These are phyloP conservation scores for Penicillium flavigenum DNA, from an alignment of 495 filamentous ascomycete species.

Conservation along the genomic window DNA sequence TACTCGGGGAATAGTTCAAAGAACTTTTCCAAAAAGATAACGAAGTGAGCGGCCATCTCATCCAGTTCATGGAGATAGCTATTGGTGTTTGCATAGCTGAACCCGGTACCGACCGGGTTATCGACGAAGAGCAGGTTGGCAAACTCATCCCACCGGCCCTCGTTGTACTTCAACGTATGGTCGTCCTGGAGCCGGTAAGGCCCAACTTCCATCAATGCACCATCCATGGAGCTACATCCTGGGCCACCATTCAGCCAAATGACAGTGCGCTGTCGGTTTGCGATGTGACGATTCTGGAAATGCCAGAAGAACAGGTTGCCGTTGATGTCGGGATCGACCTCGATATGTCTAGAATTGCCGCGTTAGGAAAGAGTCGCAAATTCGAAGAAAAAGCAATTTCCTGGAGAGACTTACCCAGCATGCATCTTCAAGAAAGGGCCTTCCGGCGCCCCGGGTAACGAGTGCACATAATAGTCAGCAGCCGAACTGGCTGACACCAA, in stretches of 20 bases:
- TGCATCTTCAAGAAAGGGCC: constrained; percentile 91
- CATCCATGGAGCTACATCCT: constrained; percentile 95
- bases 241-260: constrained; percentile 98
- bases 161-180: constrained; percentile 72
- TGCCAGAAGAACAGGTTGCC: constrained; percentile 99
- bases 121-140: constrained; percentile 96
- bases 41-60: constrained; percentile 85
- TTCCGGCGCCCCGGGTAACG: constrained; percentile 79
- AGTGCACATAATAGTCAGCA: constrained; percentile 85
- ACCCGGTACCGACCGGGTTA: constrained; percentile 94
- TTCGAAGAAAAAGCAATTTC: not conserved
- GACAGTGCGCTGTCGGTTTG: constrained; percentile 85
- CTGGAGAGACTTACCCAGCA: constrained; percentile 69
- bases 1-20: constrained; percentile 90
- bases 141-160: constrained; percentile 96
- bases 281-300: constrained; percentile 91
- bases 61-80: constrained; percentile 80
- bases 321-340: constrained; percentile 76
- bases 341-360: constrained; percentile 67
- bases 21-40: constrained; percentile 87
- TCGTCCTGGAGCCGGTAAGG: constrained; percentile 85
- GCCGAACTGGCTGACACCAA: constrained; percentile 55
- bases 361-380: constrained; percentile 25
- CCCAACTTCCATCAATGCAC: constrained; percentile 95
- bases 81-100: constrained; percentile 89